phyloP scores from a whole-genome alignment of 2,329 filamentous ascomycete genomes.

The Cytospora piceicola region DNA sequence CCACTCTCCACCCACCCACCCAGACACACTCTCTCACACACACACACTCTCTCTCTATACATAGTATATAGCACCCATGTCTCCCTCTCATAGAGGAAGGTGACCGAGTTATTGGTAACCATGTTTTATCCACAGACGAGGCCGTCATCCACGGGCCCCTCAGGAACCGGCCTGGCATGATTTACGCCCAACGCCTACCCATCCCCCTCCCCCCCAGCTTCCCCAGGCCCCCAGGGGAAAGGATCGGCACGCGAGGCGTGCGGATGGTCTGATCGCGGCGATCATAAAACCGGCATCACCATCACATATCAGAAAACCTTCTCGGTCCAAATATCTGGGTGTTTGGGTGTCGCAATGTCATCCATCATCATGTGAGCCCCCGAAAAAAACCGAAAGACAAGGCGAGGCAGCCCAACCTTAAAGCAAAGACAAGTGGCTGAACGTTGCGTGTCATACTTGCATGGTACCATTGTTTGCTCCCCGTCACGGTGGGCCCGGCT shows the following conservation, averaged over 20 bases:
- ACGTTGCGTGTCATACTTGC: too few species aligned
- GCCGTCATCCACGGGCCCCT: too few species aligned
- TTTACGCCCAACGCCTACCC: conserved; percentile 10
- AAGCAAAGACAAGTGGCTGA: too few species aligned
- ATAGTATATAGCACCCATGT: background rate
- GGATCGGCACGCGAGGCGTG: conserved; percentile 21
- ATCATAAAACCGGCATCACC: background rate
- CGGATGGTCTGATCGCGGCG: conserved; percentile 23
- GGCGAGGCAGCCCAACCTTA: too few species aligned
- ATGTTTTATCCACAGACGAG: too few species aligned
- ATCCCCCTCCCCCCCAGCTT: background rate
- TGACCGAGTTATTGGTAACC: background rate
- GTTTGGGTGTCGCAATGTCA: background rate
- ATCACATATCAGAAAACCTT: background rate
- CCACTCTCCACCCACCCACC: background rate
- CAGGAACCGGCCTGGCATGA: background rate
- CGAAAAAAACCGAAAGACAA: background rate
- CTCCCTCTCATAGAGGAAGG: background rate
- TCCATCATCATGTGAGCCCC: background rate
- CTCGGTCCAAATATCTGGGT: too few species aligned
- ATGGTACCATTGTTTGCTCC: too few species aligned
- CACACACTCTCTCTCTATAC: too few species aligned
- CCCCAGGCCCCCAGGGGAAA: conserved; percentile 4
- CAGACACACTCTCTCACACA: too few species aligned
- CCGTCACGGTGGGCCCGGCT: too few species aligned